These are phyloP conservation scores for Chalciporus pseudorubinellus DNA, from an alignment of 768 basidiomycete genomes.

Conservation along the genomic window DNA sequence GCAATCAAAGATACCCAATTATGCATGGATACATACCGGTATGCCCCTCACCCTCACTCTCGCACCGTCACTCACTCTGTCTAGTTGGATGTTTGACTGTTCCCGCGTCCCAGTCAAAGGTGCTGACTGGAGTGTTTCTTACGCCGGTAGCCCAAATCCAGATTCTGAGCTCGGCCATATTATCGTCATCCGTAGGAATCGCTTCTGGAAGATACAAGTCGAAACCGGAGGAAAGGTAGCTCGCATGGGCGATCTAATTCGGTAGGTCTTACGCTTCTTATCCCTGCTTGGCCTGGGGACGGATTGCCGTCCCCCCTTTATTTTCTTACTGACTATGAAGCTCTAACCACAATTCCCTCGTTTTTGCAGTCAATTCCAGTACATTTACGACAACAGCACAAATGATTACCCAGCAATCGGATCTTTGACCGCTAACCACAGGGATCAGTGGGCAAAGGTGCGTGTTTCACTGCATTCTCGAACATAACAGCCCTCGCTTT, in stretches of 20 bases:
- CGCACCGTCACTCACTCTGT: neutral
- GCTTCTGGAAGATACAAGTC: slow-evolving; percentile 78
- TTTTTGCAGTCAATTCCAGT: slow-evolving; percentile 57
- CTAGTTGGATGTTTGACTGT: slow-evolving; percentile 91
- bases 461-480: neutral
- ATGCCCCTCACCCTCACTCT: slow-evolving; percentile 6
- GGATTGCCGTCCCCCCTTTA: too few relatives aligned
- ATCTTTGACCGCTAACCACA: slow-evolving; percentile 71
- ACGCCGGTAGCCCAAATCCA: slow-evolving; percentile 46
- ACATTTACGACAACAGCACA: slow-evolving; percentile 65
- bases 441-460: slow-evolving; percentile 90
- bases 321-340: too few relatives aligned
- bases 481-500: neutral
- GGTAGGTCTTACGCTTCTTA: slow-evolving; percentile 37
- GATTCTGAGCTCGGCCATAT: slow-evolving; percentile 67
- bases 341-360: too few relatives aligned
- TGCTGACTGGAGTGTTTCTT: slow-evolving; percentile 73
- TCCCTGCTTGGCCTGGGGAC: too few relatives aligned
- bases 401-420: slow-evolving; percentile 73
- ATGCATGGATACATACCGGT: slow-evolving; percentile 90
- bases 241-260: slow-evolving; percentile 62
- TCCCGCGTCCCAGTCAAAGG: slow-evolving; percentile 76
- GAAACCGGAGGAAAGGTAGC: slow-evolving; percentile 53
- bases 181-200: slow-evolving; percentile 80
- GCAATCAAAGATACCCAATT: slow-evolving; percentile 63